These are phyloP conservation scores for Wickerhamomyces kurtzmanii DNA, from an alignment of 805 yeast species.

Conservation along the genomic window DNA sequence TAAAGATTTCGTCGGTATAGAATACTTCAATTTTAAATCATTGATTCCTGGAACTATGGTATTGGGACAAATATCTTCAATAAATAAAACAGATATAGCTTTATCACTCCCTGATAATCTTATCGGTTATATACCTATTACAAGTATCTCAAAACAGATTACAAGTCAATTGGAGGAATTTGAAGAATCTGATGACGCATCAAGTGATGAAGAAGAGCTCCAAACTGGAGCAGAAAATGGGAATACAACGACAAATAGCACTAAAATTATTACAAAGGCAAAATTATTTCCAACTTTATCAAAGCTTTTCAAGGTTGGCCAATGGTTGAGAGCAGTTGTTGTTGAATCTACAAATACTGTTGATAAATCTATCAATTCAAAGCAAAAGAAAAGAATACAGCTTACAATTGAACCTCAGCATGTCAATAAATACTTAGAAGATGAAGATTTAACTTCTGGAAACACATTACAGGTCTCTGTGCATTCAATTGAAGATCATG, in stretches of 20 bases:
- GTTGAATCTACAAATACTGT: constrained; percentile 38
- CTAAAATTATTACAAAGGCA: constrained; percentile 13
- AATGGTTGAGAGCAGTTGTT: constrained; percentile 82
- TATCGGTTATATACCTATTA: constrained; percentile 68
- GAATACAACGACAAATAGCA: constrained; percentile 13
- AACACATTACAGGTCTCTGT: constrained; percentile 68
- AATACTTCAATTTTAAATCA: constrained; percentile 50
- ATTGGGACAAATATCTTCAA: constrained; percentile 63
- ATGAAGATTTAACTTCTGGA: constrained; percentile 57
- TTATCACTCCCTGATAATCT: constrained; percentile 75
- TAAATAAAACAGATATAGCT: constrained; percentile 53
- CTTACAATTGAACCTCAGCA: constrained; percentile 65
- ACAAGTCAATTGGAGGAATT: constrained; percentile 45
- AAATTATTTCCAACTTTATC: constrained; percentile 47
- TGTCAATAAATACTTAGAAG: constrained; percentile 51
- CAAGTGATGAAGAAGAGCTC: constrained; percentile 23
- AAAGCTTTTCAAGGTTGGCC: constrained; percentile 56
- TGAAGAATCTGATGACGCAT: constrained; percentile 37
- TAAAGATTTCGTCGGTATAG: constrained; percentile 36
- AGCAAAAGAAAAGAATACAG: constrained; percentile 50
- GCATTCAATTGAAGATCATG: constrained; percentile 84
- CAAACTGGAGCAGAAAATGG: constrained; percentile 23
- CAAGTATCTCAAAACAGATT: constrained; percentile 58
- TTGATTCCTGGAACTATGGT: constrained; percentile 64
- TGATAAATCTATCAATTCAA: constrained; percentile 23